Evolutionary conservation across 768 basidiomycete species (phyloP).

Genomic region (Rhodocollybia butyracea): DNA sequence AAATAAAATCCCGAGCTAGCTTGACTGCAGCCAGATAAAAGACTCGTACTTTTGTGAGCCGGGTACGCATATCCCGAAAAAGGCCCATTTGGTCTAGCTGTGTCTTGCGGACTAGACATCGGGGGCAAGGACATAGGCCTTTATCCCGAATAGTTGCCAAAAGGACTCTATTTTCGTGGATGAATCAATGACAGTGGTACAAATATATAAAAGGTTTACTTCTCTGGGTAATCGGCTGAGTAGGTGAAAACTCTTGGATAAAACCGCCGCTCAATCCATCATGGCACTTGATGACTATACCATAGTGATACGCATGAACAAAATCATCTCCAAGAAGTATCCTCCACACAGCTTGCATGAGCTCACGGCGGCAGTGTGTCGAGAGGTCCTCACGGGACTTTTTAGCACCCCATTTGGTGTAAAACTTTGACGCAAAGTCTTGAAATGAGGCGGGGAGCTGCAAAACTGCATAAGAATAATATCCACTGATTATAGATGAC

Average conservation of each 20-base stretch:
- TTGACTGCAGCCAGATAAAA: not conserved
- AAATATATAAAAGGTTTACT: slow-evolving; percentile 18
- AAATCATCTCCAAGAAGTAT: slow-evolving; percentile 23
- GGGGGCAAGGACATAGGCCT: slow-evolving; percentile 25
- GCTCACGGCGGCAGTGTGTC: slow-evolving; percentile 27
- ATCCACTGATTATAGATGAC: too few relatives aligned
- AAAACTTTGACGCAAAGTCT: slow-evolving; percentile 16
- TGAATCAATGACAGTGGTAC: slow-evolving; percentile 2
- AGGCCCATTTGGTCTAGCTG: slow-evolving; percentile 24
- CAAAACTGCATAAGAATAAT: not conserved
- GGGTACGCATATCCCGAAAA: not conserved
- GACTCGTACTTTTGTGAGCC: not conserved
- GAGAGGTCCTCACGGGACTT: slow-evolving; percentile 15
- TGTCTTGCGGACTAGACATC: slow-evolving; percentile 19
- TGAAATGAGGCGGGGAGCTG: slow-evolving; percentile 29
- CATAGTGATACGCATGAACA: slow-evolving; percentile 23
- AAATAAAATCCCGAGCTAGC: slow-evolving; percentile 12
- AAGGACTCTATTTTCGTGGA: slow-evolving; percentile 22
- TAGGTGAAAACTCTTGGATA: slow-evolving; percentile 31
- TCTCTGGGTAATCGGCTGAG: slow-evolving; percentile 35
- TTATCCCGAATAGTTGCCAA: slow-evolving; percentile 20
- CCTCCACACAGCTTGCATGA: slow-evolving; percentile 27
- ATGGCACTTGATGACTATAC: slow-evolving; percentile 24
- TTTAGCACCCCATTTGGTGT: slow-evolving; percentile 1
- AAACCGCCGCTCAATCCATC: slow-evolving; percentile 26